Percentiles rank a stretch among this genome's conserved stretches.
Evolutionary conservation across 495 filamentous ascomycete species (phyloP).

Genomic region (Haplographium delicatum): DNA sequence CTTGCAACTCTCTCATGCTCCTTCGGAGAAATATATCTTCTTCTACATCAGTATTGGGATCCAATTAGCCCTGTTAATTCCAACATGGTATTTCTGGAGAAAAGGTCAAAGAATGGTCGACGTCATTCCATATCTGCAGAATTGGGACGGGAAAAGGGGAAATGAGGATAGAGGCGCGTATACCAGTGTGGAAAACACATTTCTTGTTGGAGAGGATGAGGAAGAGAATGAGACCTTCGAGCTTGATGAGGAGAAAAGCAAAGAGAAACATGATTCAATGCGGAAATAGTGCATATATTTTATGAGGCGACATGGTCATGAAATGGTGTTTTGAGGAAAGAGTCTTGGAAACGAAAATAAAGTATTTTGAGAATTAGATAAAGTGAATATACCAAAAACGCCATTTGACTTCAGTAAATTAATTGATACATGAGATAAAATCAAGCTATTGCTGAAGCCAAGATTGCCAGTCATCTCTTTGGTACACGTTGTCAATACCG

Average conservation of each 20-base stretch:
- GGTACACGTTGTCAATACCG: no score
- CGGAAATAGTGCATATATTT: no score
- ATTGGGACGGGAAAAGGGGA: neutral
- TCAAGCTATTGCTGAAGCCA: no score
- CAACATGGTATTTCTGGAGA: slow-evolving; percentile 12
- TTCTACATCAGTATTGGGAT: neutral
- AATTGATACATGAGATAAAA: no score
- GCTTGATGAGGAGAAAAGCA: slow-evolving; percentile 1
- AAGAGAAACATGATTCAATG: no score
- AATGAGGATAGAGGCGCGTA: neutral
- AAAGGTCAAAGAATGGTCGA: slow-evolving; percentile 5
- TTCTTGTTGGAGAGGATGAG: slow-evolving; percentile 2
- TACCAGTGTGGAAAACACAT: neutral
- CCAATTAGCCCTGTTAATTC: neutral
- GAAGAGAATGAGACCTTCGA: neutral
- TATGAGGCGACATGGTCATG: no score
- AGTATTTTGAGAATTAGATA: no score
- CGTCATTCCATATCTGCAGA: neutral
- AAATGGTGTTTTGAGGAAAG: no score
- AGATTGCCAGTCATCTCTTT: no score
- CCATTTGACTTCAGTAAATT: no score
- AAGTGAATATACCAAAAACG: no score
- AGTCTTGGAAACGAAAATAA: no score
- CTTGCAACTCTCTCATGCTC: neutral
- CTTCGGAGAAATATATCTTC: neutral